These are phyloP conservation scores for Brassica carinata DNA, from an alignment of 345 rosid species.

Conservation along the genomic window DNA sequence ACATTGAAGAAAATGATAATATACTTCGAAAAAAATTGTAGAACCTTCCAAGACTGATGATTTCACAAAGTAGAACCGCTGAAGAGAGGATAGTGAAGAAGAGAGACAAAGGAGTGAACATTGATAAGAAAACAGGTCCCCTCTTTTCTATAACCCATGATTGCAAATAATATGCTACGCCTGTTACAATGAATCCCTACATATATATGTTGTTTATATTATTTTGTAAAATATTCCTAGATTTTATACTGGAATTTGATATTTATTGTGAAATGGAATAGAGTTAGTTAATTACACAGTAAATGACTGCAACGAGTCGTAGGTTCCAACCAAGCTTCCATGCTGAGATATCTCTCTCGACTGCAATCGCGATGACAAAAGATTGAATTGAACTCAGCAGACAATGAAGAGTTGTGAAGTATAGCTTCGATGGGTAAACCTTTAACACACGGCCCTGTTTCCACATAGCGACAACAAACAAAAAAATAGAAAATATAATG, in stretches of 20 bases:
- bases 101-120: constrained; percentile 78
- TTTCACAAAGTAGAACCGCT: constrained; percentile 62
- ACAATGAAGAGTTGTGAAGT: constrained; percentile 78
- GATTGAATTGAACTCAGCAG: constrained; percentile 75
- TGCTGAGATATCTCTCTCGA: constrained; percentile 66
- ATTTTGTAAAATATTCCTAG: neutral
- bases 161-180: constrained; percentile 79
- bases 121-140: constrained; percentile 91
- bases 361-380: constrained; percentile 69
- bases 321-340: constrained; percentile 90
- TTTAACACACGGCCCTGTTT: constrained; percentile 63
- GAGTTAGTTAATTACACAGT: constrained; percentile 58
- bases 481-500: neutral
- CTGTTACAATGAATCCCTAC: constrained; percentile 92
- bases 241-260: neutral
- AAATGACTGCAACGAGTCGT: constrained; percentile 71
- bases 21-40: neutral
- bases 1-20: neutral
- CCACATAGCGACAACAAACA: neutral
- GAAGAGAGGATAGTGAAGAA: constrained; percentile 69
- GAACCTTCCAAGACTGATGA: constrained; percentile 76
- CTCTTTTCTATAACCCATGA: constrained; percentile 89
- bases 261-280: neutral
- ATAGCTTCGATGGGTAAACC: constrained; percentile 79
- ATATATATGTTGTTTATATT: neutral